Percentiles rank a stretch among this genome's conserved stretches.
Conservation (phyloP, 768 basidiomycete genomes). For the Boletus vermiculosoides region DNA sequence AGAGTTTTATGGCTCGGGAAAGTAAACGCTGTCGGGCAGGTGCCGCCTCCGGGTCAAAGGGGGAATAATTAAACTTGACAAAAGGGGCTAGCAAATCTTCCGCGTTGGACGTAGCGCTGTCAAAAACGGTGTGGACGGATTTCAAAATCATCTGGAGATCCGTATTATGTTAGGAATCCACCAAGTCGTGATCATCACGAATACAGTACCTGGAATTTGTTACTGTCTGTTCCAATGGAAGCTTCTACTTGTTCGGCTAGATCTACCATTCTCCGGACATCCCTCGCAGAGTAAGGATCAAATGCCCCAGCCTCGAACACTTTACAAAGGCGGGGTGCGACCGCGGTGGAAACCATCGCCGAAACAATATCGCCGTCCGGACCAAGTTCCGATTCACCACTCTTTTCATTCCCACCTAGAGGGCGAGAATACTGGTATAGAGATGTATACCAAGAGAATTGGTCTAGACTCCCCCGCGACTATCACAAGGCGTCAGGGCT, state of each 20-base stretch:
- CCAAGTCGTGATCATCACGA: neutral
- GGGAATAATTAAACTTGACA: conserved; percentile 38
- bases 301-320: conserved; percentile 77
- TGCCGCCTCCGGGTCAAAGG: conserved; percentile 76
- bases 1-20: conserved; percentile 63
- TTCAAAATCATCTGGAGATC: conserved; percentile 53
- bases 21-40: conserved; percentile 72
- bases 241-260: conserved; percentile 79
- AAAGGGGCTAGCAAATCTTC: conserved; percentile 52
- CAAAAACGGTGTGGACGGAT: conserved; percentile 51
- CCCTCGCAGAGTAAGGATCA: conserved; percentile 72
- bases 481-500: conserved; percentile 9
- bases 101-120: conserved; percentile 51
- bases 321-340: conserved; percentile 73
- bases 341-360: conserved; percentile 81
- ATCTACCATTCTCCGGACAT: conserved; percentile 65
- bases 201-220: conserved; percentile 58
- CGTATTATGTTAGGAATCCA: conserved; percentile 10
- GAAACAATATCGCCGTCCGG: conserved; percentile 86
- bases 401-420: conserved; percentile 44
- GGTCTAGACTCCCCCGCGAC: conserved; percentile 64
- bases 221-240: conserved; percentile 60
- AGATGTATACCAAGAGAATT: conserved; percentile 80
- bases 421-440: conserved; percentile 69
- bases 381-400: conserved; percentile 60